Percentiles rank a stretch among this genome's conserved stretches.
These are phyloP conservation scores for Piper longum DNA, from an alignment of 164 flowering plant species.

Conservation along the genomic window DNA sequence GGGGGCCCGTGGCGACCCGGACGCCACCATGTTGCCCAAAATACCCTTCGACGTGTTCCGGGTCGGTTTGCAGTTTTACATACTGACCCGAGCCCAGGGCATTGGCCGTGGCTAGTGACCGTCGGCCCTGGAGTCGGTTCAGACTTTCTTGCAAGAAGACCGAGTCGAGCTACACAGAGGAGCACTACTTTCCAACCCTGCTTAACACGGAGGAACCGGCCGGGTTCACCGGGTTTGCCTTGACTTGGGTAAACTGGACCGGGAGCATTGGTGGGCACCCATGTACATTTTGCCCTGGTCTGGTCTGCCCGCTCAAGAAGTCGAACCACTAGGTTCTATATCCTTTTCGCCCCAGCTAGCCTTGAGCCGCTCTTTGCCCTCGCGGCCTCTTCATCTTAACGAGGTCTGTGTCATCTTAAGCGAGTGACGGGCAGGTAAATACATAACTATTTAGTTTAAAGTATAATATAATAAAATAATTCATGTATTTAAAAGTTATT, in stretches of 20 bases:
- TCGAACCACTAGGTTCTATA: conserved; percentile 52
- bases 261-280: conserved; percentile 70
- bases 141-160: conserved; percentile 46
- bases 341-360: conserved; percentile 62
- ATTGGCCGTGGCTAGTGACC: conserved; percentile 44
- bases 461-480: no score
- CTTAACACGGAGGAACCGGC: conserved; percentile 62
- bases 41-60: conserved; percentile 50
- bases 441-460: no score
- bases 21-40: conserved; percentile 54
- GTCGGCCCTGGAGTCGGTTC: conserved; percentile 63
- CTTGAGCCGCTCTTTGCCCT: conserved; percentile 48
- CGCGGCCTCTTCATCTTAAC: no score
- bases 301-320: conserved; percentile 34
- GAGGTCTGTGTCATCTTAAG: conserved; percentile 64
- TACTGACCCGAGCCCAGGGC: conserved; percentile 47
- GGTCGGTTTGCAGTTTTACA: conserved; percentile 82
- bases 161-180: conserved; percentile 79
- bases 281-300: conserved; percentile 39
- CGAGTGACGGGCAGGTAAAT: conserved; percentile 22
- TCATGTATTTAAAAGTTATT: no score
- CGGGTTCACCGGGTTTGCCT: conserved; percentile 50
- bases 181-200: conserved; percentile 84
- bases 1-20: conserved; percentile 49
- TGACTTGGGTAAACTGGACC: conserved; percentile 86